Base-by-base conservation (phyloP, 371 early-diverging fungal genomes). In the Parasitella parasitica region DNA sequence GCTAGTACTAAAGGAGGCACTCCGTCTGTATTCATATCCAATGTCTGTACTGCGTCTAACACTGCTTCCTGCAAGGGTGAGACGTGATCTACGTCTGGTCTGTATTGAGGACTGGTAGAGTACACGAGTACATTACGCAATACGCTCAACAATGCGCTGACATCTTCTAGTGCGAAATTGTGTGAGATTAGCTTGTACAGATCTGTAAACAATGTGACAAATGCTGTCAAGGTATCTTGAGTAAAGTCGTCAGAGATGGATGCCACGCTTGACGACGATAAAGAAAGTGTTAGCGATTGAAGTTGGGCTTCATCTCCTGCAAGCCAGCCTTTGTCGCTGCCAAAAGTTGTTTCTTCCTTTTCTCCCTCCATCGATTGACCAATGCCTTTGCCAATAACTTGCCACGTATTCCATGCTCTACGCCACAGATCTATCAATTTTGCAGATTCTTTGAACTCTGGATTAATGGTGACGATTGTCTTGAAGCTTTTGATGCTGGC, bases 341-440 rank as follows among this genome's bases (percentile, higher is more conserved):
- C 20, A 13, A 38, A 18, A 13, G 18, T n/a, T 7, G 59, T 43
- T 13, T 56, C 32, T 16, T 52, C 27, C n/a, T 59, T 43, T 12
- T 32, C 28, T 9, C 24, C 36, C 9, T 59, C 54, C 38, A 66
- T 70, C 0, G 64, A 63, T 6, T 63, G 51, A n/a, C 57, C 51
- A 4, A 89, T 85, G n/a, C 80, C 83, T 18, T 71, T 57, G 2
- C 94, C 93, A 66, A 95, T 91, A 9, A 70, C 72, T 36, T 88
- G 81, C 97, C 97, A 96, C 0, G 84, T 75, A 4, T 73, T 64
- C 94, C 94, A 96, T 0, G 88, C 86, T 15, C 77, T 78, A 37
- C 82, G 76, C 93, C 92, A 92, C 6, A 91, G 70, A 9, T 64
- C 63, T 8, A 66, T 60, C 36, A 86, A 55, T 13, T 54, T 39